Evolutionary conservation across 1,139 yeast species (phyloP).

Genomic region (Blastobotrys apis): DNA sequence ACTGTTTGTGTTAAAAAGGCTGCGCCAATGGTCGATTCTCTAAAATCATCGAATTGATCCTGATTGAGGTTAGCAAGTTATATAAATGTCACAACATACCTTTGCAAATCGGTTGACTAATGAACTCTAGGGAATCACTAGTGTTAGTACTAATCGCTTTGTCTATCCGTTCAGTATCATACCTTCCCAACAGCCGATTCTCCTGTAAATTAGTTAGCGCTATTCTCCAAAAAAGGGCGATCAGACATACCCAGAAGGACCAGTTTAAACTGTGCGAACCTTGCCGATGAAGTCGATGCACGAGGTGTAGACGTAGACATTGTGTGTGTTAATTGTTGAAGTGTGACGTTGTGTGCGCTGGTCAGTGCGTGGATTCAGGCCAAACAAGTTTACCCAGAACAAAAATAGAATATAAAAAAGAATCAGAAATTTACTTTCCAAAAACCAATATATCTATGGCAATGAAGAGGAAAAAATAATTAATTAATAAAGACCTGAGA

Average conservation of each 20-base stretch:
- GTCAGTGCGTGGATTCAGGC: too few species aligned
- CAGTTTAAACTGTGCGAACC: slow-evolving; percentile 69
- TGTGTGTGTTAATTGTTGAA: too few species aligned
- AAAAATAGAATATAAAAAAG: too few species aligned
- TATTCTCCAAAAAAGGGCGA: slow-evolving; percentile 11
- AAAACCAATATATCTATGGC: too few species aligned
- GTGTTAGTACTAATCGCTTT: slow-evolving; percentile 29
- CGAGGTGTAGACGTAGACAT: slow-evolving; percentile 32
- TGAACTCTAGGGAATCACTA: slow-evolving; percentile 43
- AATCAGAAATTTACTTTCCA: too few species aligned
- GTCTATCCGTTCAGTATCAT: slow-evolving; percentile 1
- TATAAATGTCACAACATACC: slow-evolving; percentile 7
- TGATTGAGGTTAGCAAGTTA: neutral
- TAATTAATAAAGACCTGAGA: too few species aligned
- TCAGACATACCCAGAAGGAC: slow-evolving; percentile 58
- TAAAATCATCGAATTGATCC: slow-evolving; percentile 86
- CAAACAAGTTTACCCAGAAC: too few species aligned
- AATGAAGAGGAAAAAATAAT: too few species aligned
- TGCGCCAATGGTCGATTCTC: slow-evolving; percentile 96
- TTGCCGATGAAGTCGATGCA: slow-evolving; percentile 34
- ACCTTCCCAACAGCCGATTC: slow-evolving; percentile 97
- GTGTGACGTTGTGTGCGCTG: too few species aligned
- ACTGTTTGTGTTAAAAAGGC: slow-evolving; percentile 93
- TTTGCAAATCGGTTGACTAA: slow-evolving; percentile 91
- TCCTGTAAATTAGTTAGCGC: too few species aligned